Evolutionary conservation across 345 rosid genomes (phyloP), one percentile per base, ranked within the genome.

Genomic region (Eucalyptus lansdowneana): DNA sequence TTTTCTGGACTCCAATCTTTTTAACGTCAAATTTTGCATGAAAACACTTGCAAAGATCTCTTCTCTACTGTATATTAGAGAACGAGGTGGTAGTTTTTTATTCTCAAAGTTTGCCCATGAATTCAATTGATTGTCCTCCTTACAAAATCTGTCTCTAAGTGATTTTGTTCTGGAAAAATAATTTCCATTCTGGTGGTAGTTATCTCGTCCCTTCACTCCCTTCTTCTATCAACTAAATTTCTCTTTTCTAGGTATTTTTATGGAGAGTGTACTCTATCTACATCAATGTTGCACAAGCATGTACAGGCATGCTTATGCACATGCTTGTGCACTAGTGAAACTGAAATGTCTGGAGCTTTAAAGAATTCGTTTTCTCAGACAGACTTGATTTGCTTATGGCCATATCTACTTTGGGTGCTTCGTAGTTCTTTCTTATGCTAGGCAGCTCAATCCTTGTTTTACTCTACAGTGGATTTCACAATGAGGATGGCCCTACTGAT

Each of bases 381-480:
- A 6, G 85, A 76, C 29, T 47, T 2, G 14, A 76, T 40, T 40
- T 1, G 85, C 47, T 21, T 40, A 76, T 76, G 29, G 29, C 27
- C 15, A 86, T 86, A 53, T 86, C 47, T 50, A 27, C 87, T 27
- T 86, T 14, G 22, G 37, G 40, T 47, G 56, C 29, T 27, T 16
- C 40, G n/a, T 58, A 25, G 80, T 37, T 58, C 76, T 31, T 86
- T 49, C 24, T 29, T 86, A 50, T 50, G 40, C 62, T 86, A 54
- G 24, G 15, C 29, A 76, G 15, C 85, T 86, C 27, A 86, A 47
- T 47, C 60, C 44, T 31, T 86, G 44, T 50, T 50, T 45, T n/a
- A 50, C 37, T 65, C 29, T 91, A 88, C 95, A 94, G 96, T 85
- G 89, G 47, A 69, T 80, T 89, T 24, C 49, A 65, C 50, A 44